These are phyloP conservation scores for Liquidambar formosana DNA, from an alignment of 164 flowering plant species.

Conservation along the genomic window DNA sequence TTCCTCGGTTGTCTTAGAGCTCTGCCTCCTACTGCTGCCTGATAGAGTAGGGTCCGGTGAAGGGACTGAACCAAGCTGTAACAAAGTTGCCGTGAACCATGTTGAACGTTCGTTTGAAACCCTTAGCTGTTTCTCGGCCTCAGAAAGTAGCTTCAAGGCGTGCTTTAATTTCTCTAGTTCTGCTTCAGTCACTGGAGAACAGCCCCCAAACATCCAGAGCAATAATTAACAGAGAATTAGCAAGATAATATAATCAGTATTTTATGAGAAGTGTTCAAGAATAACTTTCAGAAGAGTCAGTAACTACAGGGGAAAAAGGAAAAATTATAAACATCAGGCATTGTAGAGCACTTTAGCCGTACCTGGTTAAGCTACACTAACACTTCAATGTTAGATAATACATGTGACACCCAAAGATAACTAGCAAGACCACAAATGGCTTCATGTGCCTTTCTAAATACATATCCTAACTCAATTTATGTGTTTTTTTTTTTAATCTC, in stretches of 20 bases:
- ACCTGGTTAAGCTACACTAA: too few species aligned
- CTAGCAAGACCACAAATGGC: too few species aligned
- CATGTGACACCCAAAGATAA: too few species aligned
- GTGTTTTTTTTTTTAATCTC: too few species aligned
- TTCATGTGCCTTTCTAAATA: too few species aligned
- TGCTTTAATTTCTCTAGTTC: constrained; percentile 80
- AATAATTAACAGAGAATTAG: not conserved
- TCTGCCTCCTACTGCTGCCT: constrained; percentile 69
- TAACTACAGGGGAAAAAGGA: not conserved
- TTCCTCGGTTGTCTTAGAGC: constrained; percentile 67
- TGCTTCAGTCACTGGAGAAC: constrained; percentile 67
- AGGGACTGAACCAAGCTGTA: constrained; percentile 83
- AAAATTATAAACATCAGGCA: too few species aligned
- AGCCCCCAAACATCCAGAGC: constrained; percentile 6
- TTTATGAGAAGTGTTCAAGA: not conserved
- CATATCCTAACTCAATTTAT: too few species aligned
- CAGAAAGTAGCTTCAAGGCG: constrained; percentile 87
- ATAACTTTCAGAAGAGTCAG: not conserved
- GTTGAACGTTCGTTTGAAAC: constrained; percentile 84
- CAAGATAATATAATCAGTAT: not conserved
- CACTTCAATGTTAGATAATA: too few species aligned
- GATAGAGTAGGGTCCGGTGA: constrained; percentile 62
- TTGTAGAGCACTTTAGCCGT: too few species aligned
- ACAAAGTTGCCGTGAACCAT: constrained; percentile 92
- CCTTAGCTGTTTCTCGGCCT: constrained; percentile 96